Percentiles rank a stretch among this genome's conserved stretches.
These are phyloP conservation scores for Saprolegnia parasitica DNA, from an alignment of 352 stramenopile species.

Conservation along the genomic window DNA sequence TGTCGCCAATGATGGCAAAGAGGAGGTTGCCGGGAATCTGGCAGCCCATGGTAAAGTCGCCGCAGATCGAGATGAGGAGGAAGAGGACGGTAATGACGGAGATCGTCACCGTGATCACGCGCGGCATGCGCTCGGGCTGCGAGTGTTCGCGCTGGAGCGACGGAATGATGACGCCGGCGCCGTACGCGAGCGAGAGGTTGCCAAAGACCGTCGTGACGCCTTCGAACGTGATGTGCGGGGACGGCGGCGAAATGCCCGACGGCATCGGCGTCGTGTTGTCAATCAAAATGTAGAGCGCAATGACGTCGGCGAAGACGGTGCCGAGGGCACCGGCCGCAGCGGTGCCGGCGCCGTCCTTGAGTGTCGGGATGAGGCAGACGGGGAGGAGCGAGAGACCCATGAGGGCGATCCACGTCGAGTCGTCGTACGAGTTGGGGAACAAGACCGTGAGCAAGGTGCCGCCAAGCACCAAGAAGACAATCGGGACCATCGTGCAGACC, in stretches of 20 bases:
- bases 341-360: slow-evolving; percentile 19
- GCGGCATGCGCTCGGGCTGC: slow-evolving; percentile 55
- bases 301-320: slow-evolving; percentile 24
- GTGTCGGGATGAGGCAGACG: slow-evolving; percentile 28
- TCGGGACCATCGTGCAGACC: no score
- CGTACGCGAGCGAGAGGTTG: slow-evolving; percentile 59
- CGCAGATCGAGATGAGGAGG: slow-evolving; percentile 17
- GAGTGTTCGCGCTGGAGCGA: slow-evolving; percentile 55
- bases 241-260: neutral
- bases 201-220: slow-evolving; percentile 31
- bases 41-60: slow-evolving; percentile 20
- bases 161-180: slow-evolving; percentile 52
- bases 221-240: slow-evolving; percentile 23
- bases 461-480: slow-evolving; percentile 27
- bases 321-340: slow-evolving; percentile 31
- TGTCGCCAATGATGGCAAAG: slow-evolving; percentile 22
- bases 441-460: slow-evolving; percentile 7
- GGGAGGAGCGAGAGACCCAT: slow-evolving; percentile 24
- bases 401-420: slow-evolving; percentile 26
- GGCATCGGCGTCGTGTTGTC: slow-evolving; percentile 23
- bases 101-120: slow-evolving; percentile 48
- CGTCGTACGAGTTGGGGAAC: slow-evolving; percentile 19
- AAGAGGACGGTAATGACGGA: slow-evolving; percentile 46
- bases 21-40: slow-evolving; percentile 30
- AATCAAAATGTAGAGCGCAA: slow-evolving; percentile 22